Conservation (phyloP, 2,329 filamentous ascomycete species). For the Pseudogymnoascus sp. region DNA sequence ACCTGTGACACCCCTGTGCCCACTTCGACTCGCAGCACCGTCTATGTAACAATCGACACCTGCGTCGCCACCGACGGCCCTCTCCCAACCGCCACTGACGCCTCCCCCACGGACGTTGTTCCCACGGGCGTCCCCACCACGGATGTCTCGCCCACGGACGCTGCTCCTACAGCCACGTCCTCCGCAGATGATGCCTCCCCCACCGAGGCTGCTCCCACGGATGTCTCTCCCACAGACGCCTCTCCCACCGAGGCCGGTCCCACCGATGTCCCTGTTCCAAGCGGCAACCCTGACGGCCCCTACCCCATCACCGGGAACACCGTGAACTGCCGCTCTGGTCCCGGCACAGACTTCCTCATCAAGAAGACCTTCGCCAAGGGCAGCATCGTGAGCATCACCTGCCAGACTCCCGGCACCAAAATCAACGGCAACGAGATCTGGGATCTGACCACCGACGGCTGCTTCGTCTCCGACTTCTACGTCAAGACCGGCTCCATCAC, state of each 20-base stretch:
- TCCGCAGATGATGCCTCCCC: not conserved
- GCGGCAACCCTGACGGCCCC: not conserved
- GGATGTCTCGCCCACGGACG: not conserved
- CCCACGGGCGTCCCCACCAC: not conserved
- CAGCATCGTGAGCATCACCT: conserved; percentile 8
- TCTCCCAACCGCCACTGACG: conserved; percentile 9
- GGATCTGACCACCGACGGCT: conserved; percentile 24
- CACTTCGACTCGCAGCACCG: not conserved
- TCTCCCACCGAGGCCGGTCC: not conserved
- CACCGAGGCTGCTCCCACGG: not conserved
- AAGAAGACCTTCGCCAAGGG: conserved; percentile 12
- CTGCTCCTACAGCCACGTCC: not conserved
- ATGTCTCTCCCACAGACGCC: not conserved
- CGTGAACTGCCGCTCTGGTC: conserved; percentile 23
- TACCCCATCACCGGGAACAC: conserved; percentile 19
- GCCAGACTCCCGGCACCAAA: conserved; percentile 12
- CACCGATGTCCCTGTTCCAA: not conserved
- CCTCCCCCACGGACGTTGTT: too few species aligned
- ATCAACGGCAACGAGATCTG: conserved; percentile 21
- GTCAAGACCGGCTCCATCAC: conserved; percentile 20
- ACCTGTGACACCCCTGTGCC: not conserved
- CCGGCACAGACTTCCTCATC: conserved; percentile 17
- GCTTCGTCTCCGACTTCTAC: conserved; percentile 26
- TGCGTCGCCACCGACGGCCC: not conserved
- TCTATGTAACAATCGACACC: not conserved